Evolutionary conservation across 345 rosid genomes (phyloP), one percentile per base, ranked within the genome.

Genomic region (Brassica cretica): DNA sequence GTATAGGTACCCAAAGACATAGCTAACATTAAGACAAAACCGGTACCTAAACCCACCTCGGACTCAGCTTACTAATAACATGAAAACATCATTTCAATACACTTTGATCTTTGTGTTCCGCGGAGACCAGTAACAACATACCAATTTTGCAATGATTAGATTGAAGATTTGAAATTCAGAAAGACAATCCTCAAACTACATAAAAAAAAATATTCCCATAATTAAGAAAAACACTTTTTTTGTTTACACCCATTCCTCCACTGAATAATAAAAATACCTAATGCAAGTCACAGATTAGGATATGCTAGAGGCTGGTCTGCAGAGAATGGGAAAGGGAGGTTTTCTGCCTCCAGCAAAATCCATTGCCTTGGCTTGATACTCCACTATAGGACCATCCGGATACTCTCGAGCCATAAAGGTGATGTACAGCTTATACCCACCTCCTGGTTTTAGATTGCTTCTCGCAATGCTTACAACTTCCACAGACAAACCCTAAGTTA

Each of bases 281-380:
- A 53, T 5, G 59, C 8, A 53, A 53, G 59, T 15, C 56, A 3
- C 0, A 16, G 10, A 6, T 55, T 16, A 55, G 11, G 21, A 15
- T 6, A 4, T 16, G 24, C 4, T 56, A 10, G 64, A 29, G 33
- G 64, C 33, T 24, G 15, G 33, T 11, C 64, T 60, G 33, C 64
- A 60, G 33, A 60, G 33, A 11, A 60, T 60, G 32, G 64, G 64
- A 5, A 60, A 25, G 15, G 33, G 33, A 24, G 64, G 64, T 25
- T 6, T 9, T 21, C 7, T 8, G 9, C 62, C 62, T 58, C 64
- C 63, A 1, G 14, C 32, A 5, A 24, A 60, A 5, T 24, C 33
- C 33, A 59, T 21, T n/a, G 63, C 63, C 63, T 59, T 59, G 63
- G 63, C 63, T 59, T 59, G 63, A 59, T 59, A 59, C 63, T 59